Percentiles rank a stretch among this genome's conserved stretches.
phyloP scores from a whole-genome alignment of 2,329 filamentous ascomycete genomes.

The Metarhizium guizhouense region DNA sequence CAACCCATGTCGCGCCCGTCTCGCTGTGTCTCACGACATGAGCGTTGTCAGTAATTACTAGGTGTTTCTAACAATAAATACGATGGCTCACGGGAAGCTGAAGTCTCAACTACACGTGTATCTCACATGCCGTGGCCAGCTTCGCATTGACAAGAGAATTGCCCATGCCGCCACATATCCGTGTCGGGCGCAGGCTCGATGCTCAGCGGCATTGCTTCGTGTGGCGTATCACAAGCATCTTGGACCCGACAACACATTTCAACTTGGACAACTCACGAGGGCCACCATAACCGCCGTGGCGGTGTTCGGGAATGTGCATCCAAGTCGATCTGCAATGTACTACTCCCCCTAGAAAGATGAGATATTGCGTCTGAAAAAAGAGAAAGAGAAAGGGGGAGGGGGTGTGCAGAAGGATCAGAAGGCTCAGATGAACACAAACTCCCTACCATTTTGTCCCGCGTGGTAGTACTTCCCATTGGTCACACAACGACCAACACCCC shows the following conservation, averaged over 20 bases:
- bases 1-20: not conserved
- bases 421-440: not conserved
- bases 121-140: not conserved
- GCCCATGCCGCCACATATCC: not conserved
- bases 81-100: not conserved
- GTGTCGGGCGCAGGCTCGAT: not conserved
- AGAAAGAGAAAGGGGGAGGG: not conserved
- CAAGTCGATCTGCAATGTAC: not conserved
- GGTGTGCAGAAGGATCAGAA: not conserved
- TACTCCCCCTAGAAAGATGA: not conserved
- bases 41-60: not conserved
- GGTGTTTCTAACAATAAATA: not conserved
- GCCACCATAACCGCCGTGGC: not conserved
- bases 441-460: not conserved
- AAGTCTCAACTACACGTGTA: not conserved
- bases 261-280: not conserved
- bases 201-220: not conserved
- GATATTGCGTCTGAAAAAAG: not conserved
- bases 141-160: not conserved
- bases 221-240: not conserved
- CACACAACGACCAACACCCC: no score
- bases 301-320: not conserved
- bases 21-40: no score
- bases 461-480: not conserved
- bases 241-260: not conserved